Evolutionary conservation across 2,329 filamentous ascomycete species (phyloP).

Genomic region (Pestalotiopsis sp.): DNA sequence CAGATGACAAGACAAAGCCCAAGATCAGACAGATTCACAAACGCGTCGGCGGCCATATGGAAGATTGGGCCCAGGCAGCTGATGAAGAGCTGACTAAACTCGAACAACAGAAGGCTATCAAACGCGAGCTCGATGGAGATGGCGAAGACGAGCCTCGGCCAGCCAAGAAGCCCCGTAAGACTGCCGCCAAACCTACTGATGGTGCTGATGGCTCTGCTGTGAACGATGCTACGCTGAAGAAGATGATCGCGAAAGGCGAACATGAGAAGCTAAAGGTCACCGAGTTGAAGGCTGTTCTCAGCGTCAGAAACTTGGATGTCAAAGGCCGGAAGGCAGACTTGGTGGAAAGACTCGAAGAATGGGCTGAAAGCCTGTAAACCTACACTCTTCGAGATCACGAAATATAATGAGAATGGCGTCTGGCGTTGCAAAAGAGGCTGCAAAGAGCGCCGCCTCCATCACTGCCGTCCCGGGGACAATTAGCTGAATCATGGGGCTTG

Average conservation of each 20-base stretch:
- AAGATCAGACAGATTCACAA: conserved; percentile 89
- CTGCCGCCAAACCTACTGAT: conserved; percentile 27
- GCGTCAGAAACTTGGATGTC: conserved; percentile 48
- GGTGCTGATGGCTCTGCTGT: conserved; percentile 33
- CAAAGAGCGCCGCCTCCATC: neutral
- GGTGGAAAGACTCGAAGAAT: conserved; percentile 58
- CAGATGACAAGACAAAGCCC: conserved; percentile 78
- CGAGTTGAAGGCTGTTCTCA: conserved; percentile 53
- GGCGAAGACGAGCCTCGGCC: conserved; percentile 40
- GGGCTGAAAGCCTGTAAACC: conserved; percentile 48
- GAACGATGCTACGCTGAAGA: conserved; percentile 49
- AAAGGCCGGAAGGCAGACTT: conserved; percentile 57
- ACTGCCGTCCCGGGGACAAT: neutral
- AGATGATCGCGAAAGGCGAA: conserved; percentile 45
- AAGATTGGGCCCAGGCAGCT: conserved; percentile 74
- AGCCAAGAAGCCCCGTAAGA: conserved; percentile 47
- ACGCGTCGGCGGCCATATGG: conserved; percentile 76
- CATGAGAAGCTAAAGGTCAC: conserved; percentile 58
- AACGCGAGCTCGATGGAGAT: conserved; percentile 53
- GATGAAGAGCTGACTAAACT: conserved; percentile 53
- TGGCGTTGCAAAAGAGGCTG: neutral
- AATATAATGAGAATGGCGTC: neutral
- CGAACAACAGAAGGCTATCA: conserved; percentile 44
- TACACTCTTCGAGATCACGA: neutral
- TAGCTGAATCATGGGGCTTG: neutral